Conservation (phyloP, 306 rosid genomes). For the Lathyrus sativus region DNA sequence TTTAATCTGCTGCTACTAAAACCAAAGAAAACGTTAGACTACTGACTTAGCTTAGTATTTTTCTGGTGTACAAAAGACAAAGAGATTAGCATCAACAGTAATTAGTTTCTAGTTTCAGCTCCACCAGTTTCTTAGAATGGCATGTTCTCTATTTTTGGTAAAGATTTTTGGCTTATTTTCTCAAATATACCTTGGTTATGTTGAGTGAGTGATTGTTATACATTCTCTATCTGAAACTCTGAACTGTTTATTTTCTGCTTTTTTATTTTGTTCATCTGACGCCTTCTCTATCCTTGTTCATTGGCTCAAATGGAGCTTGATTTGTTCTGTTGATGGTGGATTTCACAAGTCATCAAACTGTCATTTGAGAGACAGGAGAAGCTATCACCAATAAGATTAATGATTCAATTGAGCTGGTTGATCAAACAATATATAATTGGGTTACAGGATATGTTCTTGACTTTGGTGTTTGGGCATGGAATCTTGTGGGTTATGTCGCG, state of each 20-base stretch:
- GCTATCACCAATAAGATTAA: background rate
- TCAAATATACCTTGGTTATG: slow-evolving; percentile 2
- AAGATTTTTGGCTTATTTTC: background rate
- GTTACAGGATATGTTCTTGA: background rate
- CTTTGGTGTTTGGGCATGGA: background rate
- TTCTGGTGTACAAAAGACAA: slow-evolving; percentile 5
- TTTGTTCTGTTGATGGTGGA: background rate
- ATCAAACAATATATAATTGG: too few relatives aligned
- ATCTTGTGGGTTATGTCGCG: background rate
- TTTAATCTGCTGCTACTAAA: background rate
- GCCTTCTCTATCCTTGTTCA: background rate
- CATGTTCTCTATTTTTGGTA: background rate
- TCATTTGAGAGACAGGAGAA: background rate
- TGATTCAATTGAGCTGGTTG: too few relatives aligned
- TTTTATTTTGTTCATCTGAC: background rate
- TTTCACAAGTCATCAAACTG: slow-evolving; percentile 13
- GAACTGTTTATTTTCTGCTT: slow-evolving; percentile 6
- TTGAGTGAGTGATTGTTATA: slow-evolving; percentile 5
- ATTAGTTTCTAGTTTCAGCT: slow-evolving; percentile 10
- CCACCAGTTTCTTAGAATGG: slow-evolving; percentile 16
- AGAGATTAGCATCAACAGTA: background rate
- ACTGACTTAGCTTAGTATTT: slow-evolving; percentile 9
- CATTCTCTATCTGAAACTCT: slow-evolving; percentile 22
- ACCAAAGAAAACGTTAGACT: background rate
- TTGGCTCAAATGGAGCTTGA: background rate